Evolutionary conservation across 2,329 filamentous ascomycete genomes (phyloP), one percentile per base, ranked within the genome.

Genomic region (Sclerotinia minor): DNA sequence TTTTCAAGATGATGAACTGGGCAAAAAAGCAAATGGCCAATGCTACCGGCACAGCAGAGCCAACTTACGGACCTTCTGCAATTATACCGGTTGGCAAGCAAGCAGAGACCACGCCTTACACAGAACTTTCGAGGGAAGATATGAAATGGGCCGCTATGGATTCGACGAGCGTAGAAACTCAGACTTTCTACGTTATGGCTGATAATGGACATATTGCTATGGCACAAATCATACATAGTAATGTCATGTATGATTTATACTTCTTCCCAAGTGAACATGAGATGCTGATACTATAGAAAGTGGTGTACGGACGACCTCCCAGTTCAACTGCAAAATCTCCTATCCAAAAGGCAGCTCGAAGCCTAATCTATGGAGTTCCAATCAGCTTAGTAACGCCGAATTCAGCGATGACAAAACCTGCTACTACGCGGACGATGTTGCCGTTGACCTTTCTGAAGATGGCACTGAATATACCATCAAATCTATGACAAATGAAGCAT

Each of bases 291-390:
- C 49, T 77, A 54, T 71, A 24, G 69, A 9, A 78, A 97, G 94
- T 74, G 94, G 94, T 78, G 87, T 99, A 72, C 90, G 91, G 75
- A 94, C 90, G 54, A 99, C 94, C 35, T 89, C 87, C 77, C 94
- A 98, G 81, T 97, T 98, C 86, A 97, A 92, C 83, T 87, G 86
- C 80, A 98, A 98, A 84, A 85, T 98, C 79, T 96, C 94, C 82
- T 91, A 90, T 78, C 84, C 87, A 69, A 89, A 72, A 67, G 72
- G 91, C 74, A 83, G 84, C 72, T 85, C 88, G 72, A 89, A 90
- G 76, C 87, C 91, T 68, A 87, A 89, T 77, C 83, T 95, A 57
- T 99, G 93, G 92, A 91, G 88, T 73, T 91, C 93, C 35, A 92
- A 92, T 72, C 89, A 89, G 67, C 84, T 99, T 69, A 83, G 80